Conservation (phyloP, 495 filamentous ascomycete species). For the Penicillium canariense region DNA sequence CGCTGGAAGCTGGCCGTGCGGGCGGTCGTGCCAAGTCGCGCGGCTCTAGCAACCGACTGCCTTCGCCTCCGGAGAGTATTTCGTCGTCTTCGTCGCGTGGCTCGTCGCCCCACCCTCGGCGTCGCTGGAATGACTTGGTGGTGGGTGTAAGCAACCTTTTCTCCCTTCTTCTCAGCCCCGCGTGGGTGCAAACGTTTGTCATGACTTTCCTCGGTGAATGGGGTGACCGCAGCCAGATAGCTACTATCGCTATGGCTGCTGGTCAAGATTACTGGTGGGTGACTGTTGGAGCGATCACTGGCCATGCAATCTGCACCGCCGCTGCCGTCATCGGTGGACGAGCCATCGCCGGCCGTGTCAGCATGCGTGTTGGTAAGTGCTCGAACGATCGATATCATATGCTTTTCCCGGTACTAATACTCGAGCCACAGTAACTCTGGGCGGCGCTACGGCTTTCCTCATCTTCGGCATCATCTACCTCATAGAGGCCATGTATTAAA, state of each 20-base stretch:
- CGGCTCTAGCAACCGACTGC: constrained; percentile 47
- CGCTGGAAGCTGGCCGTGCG: constrained; percentile 48
- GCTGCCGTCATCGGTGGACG: constrained; percentile 91
- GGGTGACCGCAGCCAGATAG: constrained; percentile 97
- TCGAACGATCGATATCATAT: background rate
- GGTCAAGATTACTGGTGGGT: constrained; percentile 99
- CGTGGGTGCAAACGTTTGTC: constrained; percentile 97
- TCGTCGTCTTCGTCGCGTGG: constrained; percentile 58
- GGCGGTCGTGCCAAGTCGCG: constrained; percentile 44
- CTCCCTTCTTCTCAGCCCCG: constrained; percentile 83
- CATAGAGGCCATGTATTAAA: constrained; percentile 68
- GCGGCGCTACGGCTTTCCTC: constrained; percentile 89
- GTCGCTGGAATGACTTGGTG: constrained; percentile 40
- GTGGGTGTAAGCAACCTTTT: constrained; percentile 80
- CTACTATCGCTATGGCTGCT: constrained; percentile 98
- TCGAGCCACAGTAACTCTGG: constrained; percentile 71
- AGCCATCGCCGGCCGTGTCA: constrained; percentile 90
- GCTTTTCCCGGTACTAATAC: constrained; percentile 17
- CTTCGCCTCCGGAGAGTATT: constrained; percentile 51
- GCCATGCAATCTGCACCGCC: constrained; percentile 86
- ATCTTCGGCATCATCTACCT: constrained; percentile 90
- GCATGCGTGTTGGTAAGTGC: constrained; percentile 91
- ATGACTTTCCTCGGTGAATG: constrained; percentile 99
- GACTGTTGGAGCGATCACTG: constrained; percentile 80
- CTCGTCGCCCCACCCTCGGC: constrained; percentile 50